Conservation (phyloP, 2,329 filamentous ascomycete species). For the Alternaria brassicae region DNA sequence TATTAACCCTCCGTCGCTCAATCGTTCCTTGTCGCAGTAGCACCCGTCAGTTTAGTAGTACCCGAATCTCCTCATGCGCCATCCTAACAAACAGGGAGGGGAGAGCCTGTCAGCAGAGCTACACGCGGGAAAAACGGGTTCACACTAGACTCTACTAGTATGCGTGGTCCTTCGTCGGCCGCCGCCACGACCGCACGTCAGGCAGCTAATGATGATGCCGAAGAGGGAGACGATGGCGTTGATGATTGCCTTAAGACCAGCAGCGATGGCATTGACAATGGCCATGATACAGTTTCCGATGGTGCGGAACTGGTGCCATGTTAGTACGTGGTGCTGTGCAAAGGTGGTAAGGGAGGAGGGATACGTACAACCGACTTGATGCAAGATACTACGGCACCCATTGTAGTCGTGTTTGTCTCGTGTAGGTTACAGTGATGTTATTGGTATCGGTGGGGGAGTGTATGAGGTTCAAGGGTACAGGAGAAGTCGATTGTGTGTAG, state of each 20-base stretch:
- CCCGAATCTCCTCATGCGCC: conserved; percentile 14
- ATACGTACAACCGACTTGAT: conserved; percentile 62
- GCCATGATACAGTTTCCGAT: conserved; percentile 58
- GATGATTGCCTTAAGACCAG: conserved; percentile 56
- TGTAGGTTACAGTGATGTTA: conserved; percentile 5
- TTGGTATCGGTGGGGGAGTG: not conserved
- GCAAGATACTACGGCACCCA: conserved; percentile 85
- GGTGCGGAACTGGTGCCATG: conserved; percentile 53
- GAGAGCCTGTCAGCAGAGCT: not conserved
- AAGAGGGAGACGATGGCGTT: conserved; percentile 59
- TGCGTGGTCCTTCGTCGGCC: conserved; percentile 48
- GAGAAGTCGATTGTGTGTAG: not conserved
- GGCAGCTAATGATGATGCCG: conserved; percentile 58
- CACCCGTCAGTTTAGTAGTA: not conserved
- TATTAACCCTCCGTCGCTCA: not conserved
- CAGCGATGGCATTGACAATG: conserved; percentile 56
- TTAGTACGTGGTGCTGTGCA: not conserved
- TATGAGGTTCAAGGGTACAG: not conserved
- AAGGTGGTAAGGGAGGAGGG: not conserved
- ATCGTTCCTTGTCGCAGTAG: not conserved
- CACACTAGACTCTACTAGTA: conserved; percentile 49
- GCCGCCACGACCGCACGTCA: conserved; percentile 57
- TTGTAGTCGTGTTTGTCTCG: conserved; percentile 54
- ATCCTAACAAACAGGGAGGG: not conserved
- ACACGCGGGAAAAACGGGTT: conserved; percentile 22